Evolutionary conservation across 495 filamentous ascomycete genomes (phyloP), one percentile per base, ranked within the genome.

Genomic region (Talaromyces liani): DNA sequence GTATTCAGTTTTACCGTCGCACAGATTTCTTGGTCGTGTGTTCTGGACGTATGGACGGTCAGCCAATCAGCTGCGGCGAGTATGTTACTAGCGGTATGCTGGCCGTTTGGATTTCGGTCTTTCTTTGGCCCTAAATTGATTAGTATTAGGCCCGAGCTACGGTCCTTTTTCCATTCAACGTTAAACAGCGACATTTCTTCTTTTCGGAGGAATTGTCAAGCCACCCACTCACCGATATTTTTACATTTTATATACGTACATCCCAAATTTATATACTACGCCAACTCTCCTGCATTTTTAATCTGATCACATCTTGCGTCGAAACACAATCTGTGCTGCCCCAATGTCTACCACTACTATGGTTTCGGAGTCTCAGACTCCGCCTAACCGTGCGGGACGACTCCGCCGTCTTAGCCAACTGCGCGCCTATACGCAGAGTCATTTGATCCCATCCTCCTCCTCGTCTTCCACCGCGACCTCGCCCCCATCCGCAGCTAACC

Each of bases 321-420:
- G n/a, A 9, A 49, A 18, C 16, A 6, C 53, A 31, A 12, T 8
- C 12, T 22, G 27, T 56, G 53, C 59, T 45, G n/a, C 36, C 36
- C 59, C 36, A 49, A 45, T 61, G 25, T 24, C 36, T 18, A 24
- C 45, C 59, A 45, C 34, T 5, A 57, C 62, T 20, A 49, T 45
- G 49, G 62, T 49, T 24, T 63, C 61, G 25, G 62, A 36, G 51
- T 39, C 31, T 39, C 53, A 49, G 18, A 31, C 62, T 53, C 18
- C 62, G 27, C 9, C 63, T 39, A 58, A 20, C 22, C 53, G 54
- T 65, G 76, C 83, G 24, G 83, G 85, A 63, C 79, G 89, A 39
- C 79, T 92, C 65, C 82, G 89, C 29, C 87, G 88, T 34, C 77
- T 95, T 62, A 89, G 83, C 65, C 89, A 91, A 75, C 80, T 95